phyloP scores from a whole-genome alignment of 148 eudicot genomes.

The Rhododendron henanense region DNA sequence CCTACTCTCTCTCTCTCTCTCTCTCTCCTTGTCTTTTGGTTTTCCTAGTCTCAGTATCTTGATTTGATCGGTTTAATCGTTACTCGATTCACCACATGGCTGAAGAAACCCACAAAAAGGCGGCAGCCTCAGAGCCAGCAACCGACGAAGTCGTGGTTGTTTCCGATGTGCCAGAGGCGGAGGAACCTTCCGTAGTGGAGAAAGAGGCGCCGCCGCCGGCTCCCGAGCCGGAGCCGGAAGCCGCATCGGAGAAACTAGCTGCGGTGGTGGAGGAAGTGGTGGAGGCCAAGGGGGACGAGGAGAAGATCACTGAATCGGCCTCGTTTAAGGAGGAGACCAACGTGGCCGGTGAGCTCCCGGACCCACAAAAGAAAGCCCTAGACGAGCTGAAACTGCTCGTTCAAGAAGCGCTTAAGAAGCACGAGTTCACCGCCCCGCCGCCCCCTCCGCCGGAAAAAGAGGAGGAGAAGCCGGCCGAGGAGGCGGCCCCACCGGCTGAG shows the following conservation, averaged over 20 bases:
- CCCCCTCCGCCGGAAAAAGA: slow-evolving; percentile 23
- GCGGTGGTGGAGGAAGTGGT: slow-evolving; percentile 19
- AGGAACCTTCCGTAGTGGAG: slow-evolving; percentile 20
- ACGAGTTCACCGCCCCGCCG: slow-evolving; percentile 62
- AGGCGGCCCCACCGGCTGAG: slow-evolving; percentile 5
- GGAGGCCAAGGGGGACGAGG: slow-evolving; percentile 11
- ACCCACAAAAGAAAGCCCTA: slow-evolving; percentile 64
- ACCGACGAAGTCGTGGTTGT: slow-evolving; percentile 25
- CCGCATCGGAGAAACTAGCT: slow-evolving; percentile 18
- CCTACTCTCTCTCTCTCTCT: slow-evolving; percentile 7
- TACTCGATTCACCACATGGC: slow-evolving; percentile 28
- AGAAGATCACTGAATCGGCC: slow-evolving; percentile 35
- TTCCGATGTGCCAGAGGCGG: slow-evolving; percentile 15
- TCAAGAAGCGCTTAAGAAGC: slow-evolving; percentile 62
- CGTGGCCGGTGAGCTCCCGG: slow-evolving; percentile 62
- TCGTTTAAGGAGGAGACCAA: slow-evolving; percentile 85
- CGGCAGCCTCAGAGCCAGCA: slow-evolving; percentile 16
- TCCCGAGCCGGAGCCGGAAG: slow-evolving; percentile 29
- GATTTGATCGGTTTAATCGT: neutral
- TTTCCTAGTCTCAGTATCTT: neutral
- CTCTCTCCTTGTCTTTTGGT: neutral
- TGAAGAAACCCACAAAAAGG: slow-evolving; percentile 36
- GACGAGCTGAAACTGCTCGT: slow-evolving; percentile 72
- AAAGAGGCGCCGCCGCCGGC: slow-evolving; percentile 19
- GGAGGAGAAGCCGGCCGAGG: slow-evolving; percentile 26